Evolutionary conservation across 1,284 basidiomycete genomes (phyloP).

Genomic region (Rhodotorula sp.): DNA sequence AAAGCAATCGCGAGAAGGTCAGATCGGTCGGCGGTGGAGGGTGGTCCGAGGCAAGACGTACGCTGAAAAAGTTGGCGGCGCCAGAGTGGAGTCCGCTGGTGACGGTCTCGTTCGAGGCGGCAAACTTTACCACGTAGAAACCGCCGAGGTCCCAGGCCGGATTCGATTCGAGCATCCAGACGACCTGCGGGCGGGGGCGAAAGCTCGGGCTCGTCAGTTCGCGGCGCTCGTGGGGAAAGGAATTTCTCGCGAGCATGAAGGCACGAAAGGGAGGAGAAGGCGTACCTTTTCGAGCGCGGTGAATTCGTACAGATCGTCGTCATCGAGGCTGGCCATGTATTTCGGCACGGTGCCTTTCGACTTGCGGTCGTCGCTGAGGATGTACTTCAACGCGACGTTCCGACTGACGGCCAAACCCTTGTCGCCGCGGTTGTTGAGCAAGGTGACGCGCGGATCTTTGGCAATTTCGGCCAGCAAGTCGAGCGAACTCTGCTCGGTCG

Average conservation of each 20-base stretch:
- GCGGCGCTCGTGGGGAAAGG: too few relatives aligned
- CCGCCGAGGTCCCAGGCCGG: conserved; percentile 34
- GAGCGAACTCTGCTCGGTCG: conserved; percentile 21
- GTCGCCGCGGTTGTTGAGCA: conserved; percentile 25
- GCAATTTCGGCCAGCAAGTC: conserved; percentile 19
- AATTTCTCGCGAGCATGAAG: neutral
- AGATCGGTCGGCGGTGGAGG: neutral
- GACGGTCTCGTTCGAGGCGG: conserved; percentile 30
- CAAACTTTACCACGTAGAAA: conserved; percentile 37
- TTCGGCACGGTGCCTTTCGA: conserved; percentile 5
- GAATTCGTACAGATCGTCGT: conserved; percentile 39
- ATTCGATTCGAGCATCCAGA: conserved; percentile 41
- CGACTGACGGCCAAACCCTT: conserved; percentile 29
- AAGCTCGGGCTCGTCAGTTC: too few relatives aligned
- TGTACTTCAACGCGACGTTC: conserved; percentile 28
- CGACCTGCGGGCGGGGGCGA: neutral
- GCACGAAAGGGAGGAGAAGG: neutral
- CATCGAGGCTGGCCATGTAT: conserved; percentile 35
- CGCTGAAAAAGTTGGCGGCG: conserved; percentile 27
- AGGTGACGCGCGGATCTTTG: conserved; percentile 31
- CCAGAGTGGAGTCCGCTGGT: conserved; percentile 30
- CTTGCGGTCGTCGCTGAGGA: conserved; percentile 19
- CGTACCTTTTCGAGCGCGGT: conserved; percentile 30
- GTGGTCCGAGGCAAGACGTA: neutral
- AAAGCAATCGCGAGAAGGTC: too few relatives aligned